phyloP scores from a whole-genome alignment of 2,329 filamentous ascomycete genomes.

The Microcyclospora tardicrescens region DNA sequence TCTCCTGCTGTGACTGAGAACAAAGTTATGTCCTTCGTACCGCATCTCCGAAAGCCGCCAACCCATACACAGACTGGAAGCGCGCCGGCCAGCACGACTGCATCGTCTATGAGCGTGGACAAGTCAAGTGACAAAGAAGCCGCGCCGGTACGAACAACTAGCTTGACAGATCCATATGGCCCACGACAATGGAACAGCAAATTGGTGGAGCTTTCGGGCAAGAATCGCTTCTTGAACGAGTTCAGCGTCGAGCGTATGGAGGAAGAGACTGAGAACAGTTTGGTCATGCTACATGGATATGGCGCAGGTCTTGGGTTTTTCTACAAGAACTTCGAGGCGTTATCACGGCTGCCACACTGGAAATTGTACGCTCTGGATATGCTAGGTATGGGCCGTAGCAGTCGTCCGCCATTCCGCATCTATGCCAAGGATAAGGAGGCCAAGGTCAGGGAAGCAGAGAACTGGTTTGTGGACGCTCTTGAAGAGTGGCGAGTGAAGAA shows the following conservation, averaged over 20 bases:
- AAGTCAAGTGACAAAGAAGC: slow-evolving; percentile 20
- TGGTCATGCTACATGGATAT: slow-evolving; percentile 95
- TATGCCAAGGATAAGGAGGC: slow-evolving; percentile 65
- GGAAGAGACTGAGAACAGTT: slow-evolving; percentile 66
- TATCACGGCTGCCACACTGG: slow-evolving; percentile 69
- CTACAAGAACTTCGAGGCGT: slow-evolving; percentile 91
- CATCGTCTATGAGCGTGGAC: slow-evolving; percentile 26
- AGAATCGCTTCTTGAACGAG: slow-evolving; percentile 80
- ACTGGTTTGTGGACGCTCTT: slow-evolving; percentile 89
- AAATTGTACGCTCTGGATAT: slow-evolving; percentile 89
- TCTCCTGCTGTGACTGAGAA: slow-evolving; percentile 76
- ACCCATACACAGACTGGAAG: slow-evolving; percentile 53
- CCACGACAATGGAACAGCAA: slow-evolving; percentile 74
- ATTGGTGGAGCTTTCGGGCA: slow-evolving; percentile 72
- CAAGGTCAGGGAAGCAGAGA: slow-evolving; percentile 79
- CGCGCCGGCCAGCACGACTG: slow-evolving; percentile 32
- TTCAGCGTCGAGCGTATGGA: slow-evolving; percentile 77
- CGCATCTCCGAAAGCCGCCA: slow-evolving; percentile 62
- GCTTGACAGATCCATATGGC: slow-evolving; percentile 61
- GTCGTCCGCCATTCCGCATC: slow-evolving; percentile 71
- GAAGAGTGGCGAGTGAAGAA: slow-evolving; percentile 88
- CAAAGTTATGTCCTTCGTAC: slow-evolving; percentile 73
- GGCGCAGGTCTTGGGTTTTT: slow-evolving; percentile 94
- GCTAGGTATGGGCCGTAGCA: slow-evolving; percentile 86
- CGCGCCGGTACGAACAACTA: slow-evolving; percentile 32